Conservation (phyloP, 1,284 basidiomycete species). For the Puccinia triticina region DNA sequence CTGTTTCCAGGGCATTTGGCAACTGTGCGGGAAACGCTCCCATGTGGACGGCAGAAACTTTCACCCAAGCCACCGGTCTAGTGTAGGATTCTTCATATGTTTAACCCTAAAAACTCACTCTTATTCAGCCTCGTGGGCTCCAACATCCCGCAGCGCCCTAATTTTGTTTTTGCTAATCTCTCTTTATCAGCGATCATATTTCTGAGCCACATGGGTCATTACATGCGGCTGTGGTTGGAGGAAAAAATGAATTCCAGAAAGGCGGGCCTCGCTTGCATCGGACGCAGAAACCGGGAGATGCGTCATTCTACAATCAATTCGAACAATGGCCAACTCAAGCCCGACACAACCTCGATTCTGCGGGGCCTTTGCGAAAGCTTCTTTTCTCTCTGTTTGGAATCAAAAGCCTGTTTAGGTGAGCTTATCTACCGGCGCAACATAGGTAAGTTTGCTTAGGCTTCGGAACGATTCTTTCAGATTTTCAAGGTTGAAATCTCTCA, state of each 20-base stretch:
- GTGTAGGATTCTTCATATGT: background rate
- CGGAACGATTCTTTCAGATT: constrained; percentile 24
- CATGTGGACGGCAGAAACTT: background rate
- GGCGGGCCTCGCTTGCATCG: background rate
- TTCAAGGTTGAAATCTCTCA: constrained; percentile 38
- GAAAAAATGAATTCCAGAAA: background rate
- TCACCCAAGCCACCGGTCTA: background rate
- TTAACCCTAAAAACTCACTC: background rate
- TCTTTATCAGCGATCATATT: constrained; percentile 15
- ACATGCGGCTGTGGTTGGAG: background rate
- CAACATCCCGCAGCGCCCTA: constrained; percentile 1
- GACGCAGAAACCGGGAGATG: background rate
- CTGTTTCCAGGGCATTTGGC: constrained; percentile 31
- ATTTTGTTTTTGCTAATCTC: constrained; percentile 4
- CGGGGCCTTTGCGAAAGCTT: background rate
- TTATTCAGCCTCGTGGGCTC: background rate
- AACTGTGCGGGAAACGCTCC: background rate
- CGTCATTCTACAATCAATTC: constrained; percentile 2
- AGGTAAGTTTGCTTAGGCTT: constrained; percentile 6
- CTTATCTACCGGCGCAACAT: background rate
- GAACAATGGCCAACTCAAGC: background rate
- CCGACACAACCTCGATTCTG: background rate
- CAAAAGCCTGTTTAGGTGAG: constrained; percentile 7
- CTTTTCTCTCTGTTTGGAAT: background rate
- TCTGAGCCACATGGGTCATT: background rate